Evolutionary conservation across 2,329 filamentous ascomycete species (phyloP), one percentile per base, ranked within the genome.

Genomic region (Teratosphaeriaceae sp.): DNA sequence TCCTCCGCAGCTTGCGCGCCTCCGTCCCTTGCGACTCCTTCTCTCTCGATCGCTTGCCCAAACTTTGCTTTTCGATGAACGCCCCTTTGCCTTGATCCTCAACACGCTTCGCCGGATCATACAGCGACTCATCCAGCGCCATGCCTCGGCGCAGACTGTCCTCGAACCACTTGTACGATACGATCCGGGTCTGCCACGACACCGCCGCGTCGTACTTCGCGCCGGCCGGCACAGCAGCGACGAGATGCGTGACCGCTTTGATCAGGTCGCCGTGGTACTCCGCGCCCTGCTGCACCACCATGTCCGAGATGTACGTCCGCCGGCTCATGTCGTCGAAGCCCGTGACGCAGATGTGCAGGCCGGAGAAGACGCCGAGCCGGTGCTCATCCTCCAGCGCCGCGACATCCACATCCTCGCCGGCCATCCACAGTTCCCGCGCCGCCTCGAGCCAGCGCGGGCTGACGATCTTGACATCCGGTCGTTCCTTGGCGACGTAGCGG

Each of bases 181-280:
- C 88, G 19, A 88, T 79, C 40, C 79, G 79, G 52, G 95, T 78
- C 35, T 76, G 74, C 89, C 92, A 98, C 54, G 75, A 75, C 52
- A 78, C 80, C n/a, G 90, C 92, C 43, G 88, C 88, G 43, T 79
- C 78, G 62, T 94, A 98, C 64, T 98, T 98, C 47, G 88, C 85
- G 18, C 92, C 90, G 50, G 85, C 78, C 7, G 90, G 81, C 39
- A 76, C 78, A 48, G 78, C 77, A 23, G 87, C 87, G 50, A 98
- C 84, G 13, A 98, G 75, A 64, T 98, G 92, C 2, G 88, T 94
- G 51, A 94, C 86, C 42, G 73, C 74, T 57, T 82, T 87, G 8
- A 88, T 94, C 41, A 98, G 74, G 61, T 98, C 90, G 43, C 85
- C 87, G 21, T 85, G 82, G 62, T 96, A 96, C 42, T 77, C 71